Evolutionary conservation across 2,329 filamentous ascomycete genomes (phyloP), one percentile per base, ranked within the genome.

Genomic region (Colletotrichum magnum): DNA sequence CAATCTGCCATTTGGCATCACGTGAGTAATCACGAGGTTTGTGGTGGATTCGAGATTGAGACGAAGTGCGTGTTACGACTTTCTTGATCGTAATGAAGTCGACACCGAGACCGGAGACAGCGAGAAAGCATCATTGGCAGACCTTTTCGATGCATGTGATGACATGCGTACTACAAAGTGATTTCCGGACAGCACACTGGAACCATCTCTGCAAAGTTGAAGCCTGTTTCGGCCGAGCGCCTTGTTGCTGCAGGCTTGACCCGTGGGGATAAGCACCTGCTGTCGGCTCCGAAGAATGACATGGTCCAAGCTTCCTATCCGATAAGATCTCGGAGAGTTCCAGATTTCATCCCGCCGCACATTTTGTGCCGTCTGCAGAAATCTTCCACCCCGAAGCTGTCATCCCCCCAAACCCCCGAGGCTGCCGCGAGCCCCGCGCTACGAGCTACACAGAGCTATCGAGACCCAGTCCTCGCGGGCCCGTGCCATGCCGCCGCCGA

Each of bases 241-340:
- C 9, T 9, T 36, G 6, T 10, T 36, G 32, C 7, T 36, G 32
- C 32, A 36, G 9, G 32, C 32, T 36, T 36, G 2, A 6, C 6
- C 32, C 7, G 32, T 10, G 7, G 9, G 7, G 9, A 28, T 21
- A 16, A 13, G 10, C 7, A n/a, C 36, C 53, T 13, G 48, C 12
- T 4, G 4, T 58, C 62, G 57, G 67, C 51, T 67, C 67, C 67
- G 63, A 61, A 47, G 15, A 43, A 36, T 32, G 24, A 10, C 6
- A 39, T 57, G 58, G 64, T 50, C 68, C 39, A 62, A 70, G 64
- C 64, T 63, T 56, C 57, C 68, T 43, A 64, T 68, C 53, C 53
- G 58, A 69, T 68, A 64, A 70, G 68, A 53, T 47, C 13, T 63
- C 28, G 32, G 36, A 24, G 32, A 58, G 64, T 68, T 26, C 21